Base-by-base conservation (phyloP, 1,284 basidiomycete genomes). In the Cryptococcus floricola region DNA sequence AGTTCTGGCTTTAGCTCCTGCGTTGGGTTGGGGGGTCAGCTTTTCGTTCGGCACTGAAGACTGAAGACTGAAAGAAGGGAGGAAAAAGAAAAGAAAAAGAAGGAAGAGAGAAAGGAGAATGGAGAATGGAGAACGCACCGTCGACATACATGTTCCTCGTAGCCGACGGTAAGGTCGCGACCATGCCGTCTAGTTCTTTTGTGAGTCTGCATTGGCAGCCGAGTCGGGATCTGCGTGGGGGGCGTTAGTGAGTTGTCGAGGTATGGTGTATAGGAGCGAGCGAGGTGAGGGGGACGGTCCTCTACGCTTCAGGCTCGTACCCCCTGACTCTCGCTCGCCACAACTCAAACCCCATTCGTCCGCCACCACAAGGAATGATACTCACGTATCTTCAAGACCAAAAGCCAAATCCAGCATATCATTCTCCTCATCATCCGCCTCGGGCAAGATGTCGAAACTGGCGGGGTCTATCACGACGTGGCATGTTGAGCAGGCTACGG, bases 371-470 rank as follows among this genome's bases (percentile, higher is more conserved):
- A n/a, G 34, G 25, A 31, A 38, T 16, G 16, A 23, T 19, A 78
- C 81, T 71, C 84, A 94, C 68, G 94, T 97, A 70, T 98, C 95
- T 1, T 93, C 96, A 57, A 98, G 80, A 0, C 92, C 95, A 66
- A 98, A 98, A 1, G 95, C 96, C 80, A 98, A 87, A 76, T 98
- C 95, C 41, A 98, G 82, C 94, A 98, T 98, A 68, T 95, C 91
- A 71, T 93, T 96, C 79, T 98, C 95, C 72, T 98, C 95, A 65
- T 98, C 95, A 57, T 89, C 88, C 1, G 95, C 92, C 70, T 97
- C 94, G 2, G 89, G 87, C 2, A 97, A 80, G 48, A 83, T 71
- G 74, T 97, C 91, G 72, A 91, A 98, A 58, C 86, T 81, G 65
- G 91, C 85, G 10, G 85, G 85, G 48, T 87, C 82, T 45, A 98